A percentile compares a stretch with the other conserved stretches of the same genome.
phyloP scores from a whole-genome alignment of 1,139 yeast genomes.

The Meyerozyma elateridarum region DNA sequence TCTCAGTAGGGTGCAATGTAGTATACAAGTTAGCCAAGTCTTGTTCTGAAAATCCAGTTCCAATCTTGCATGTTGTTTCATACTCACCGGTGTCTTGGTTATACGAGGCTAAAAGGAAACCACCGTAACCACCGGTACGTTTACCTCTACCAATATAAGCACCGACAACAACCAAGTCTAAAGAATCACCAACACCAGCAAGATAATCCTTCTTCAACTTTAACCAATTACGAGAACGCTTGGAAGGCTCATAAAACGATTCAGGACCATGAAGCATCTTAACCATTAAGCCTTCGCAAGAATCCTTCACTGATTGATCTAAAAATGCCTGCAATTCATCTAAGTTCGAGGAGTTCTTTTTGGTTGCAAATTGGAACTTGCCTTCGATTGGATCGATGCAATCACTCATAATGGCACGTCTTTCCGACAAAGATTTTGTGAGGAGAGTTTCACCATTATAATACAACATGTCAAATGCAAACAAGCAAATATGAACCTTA shows the following conservation, averaged over 20 bases:
- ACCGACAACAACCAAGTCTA: slow-evolving; percentile 91
- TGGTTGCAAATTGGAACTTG: slow-evolving; percentile 76
- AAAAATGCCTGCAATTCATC: slow-evolving; percentile 82
- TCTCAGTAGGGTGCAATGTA: slow-evolving; percentile 64
- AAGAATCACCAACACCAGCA: slow-evolving; percentile 91
- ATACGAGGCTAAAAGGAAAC: slow-evolving; percentile 84
- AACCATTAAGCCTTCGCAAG: slow-evolving; percentile 97
- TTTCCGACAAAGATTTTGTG: slow-evolving; percentile 60
- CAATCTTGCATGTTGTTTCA: slow-evolving; percentile 94
- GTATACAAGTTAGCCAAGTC: slow-evolving; percentile 57
- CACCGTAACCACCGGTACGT: slow-evolving; percentile 93
- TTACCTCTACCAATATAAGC: slow-evolving; percentile 94
- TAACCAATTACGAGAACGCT: slow-evolving; percentile 92
- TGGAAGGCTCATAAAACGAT: slow-evolving; percentile 88
- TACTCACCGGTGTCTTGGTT: slow-evolving; percentile 87
- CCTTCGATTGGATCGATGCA: slow-evolving; percentile 65
- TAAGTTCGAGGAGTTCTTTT: slow-evolving; percentile 64
- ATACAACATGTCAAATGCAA: slow-evolving; percentile 83
- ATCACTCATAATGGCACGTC: slow-evolving; percentile 57
- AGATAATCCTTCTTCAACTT: slow-evolving; percentile 91
- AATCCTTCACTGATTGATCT: slow-evolving; percentile 83
- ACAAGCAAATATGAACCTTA: slow-evolving; percentile 84
- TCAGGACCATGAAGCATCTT: slow-evolving; percentile 80
- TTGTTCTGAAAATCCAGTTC: slow-evolving; percentile 95
- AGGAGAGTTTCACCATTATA: slow-evolving; percentile 69